Evolutionary conservation across 768 basidiomycete genomes (phyloP), one percentile per base, ranked within the genome.

Genomic region (Trametopsis cervina): DNA sequence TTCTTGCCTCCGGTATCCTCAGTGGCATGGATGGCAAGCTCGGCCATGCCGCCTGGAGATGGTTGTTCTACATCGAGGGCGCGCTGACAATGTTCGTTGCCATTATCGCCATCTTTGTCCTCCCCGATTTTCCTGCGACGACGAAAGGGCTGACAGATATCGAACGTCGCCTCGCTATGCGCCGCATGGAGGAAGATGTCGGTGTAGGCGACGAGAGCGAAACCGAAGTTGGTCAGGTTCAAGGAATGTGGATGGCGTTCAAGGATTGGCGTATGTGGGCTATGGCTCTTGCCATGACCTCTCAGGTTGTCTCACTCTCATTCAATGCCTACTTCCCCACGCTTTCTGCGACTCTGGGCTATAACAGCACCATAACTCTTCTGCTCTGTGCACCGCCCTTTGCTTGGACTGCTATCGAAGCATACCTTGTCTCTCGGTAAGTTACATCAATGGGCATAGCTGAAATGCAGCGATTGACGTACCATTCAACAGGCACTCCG

Each of bases 261-360:
- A 71, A 69, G 25, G 90, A 93, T 60, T 81, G 82, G 84, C 84
- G 81, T 62, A 85, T 93, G 35, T 92, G 89, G 84, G 85, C 77
- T 77, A 70, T 94, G 46, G 72, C 83, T 15, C 42, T 88, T n/a
- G 74, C 81, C 4, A 63, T 87, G 51, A 77, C 77, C 15, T 72
- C 72, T 39, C 53, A 56, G 65, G 74, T 78, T 22, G 63, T 83
- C 25, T 76, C 83, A 13, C 57, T 89, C 25, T 81, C 79, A 4
- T 90, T 90, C 72, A 84, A 87, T 58, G 81, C 80, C 6, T 89
- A 80, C 62, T 90, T 90, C 66, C 87, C 85, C 5, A 86, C 89
- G 1, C 65, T 92, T 45, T 78, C 75, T 20, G 77, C 73, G 17
- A 92, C 89, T 10, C 69, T 93, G 65, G 83, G 83, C 12, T 85